Evolutionary conservation across 306 rosid genomes (phyloP), one percentile per base, ranked within the genome.

Genomic region (Dalbergia cochinchinensis): DNA sequence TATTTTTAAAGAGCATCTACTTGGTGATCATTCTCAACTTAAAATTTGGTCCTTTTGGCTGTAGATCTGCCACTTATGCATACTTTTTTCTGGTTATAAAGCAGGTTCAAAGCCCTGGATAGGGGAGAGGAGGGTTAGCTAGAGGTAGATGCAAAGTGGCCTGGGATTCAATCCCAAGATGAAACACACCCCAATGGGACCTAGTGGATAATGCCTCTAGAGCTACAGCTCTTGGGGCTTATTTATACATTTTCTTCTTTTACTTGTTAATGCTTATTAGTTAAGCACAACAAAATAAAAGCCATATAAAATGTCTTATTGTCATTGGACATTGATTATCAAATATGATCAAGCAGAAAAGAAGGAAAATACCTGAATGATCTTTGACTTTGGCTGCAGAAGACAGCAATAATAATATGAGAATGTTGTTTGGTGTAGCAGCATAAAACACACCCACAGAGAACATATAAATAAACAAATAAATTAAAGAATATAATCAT

Each of bases 371-470:
- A 90, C 94, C 94, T 88, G 90, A 76, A 88, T 47, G 57, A 65
- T 78, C 83, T 86, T 90, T 19, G 94, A 88, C 65, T 90, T 90
- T 69, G 90, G 87, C 92, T 90, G 87, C 87, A 85, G 48, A 82
- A 90, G 26, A 77, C 18, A 85, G 16, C 15, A 78, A 63, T 5
- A 71, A 65, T 58, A 73, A 75, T 70, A 66, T 83, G 73, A 90
- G 90, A 64, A 64, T 51, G 50, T 48, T 33, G 51, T 48, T 41
- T 34, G 55, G 11, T 6, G 37, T 53, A 78, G 48, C 59, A 68
- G 19, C 26, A 55, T 19, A 67, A 12, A 15, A 12, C 13, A 54
- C 31, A 37, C 41, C n/a, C 3, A 7, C 22, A 20, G 1, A n/a
- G 64, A 20, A 11, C 0, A 15, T 20, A 8, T 58, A 26, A 19